These are phyloP conservation scores for Plasmodium ovale DNA, from an alignment of 169 alveolate species.

Conservation along the genomic window DNA sequence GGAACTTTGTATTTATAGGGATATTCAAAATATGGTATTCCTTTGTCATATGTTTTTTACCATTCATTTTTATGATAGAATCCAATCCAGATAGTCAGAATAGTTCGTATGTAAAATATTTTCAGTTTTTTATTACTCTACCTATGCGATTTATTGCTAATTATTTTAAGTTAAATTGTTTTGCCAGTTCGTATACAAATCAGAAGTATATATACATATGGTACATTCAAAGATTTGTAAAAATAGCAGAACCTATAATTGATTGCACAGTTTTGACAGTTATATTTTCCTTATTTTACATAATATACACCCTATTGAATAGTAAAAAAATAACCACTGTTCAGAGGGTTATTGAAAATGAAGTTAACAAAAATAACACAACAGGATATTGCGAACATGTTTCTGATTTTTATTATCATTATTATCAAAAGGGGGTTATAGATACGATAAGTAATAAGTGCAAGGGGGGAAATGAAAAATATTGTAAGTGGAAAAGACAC, in stretches of 20 bases:
- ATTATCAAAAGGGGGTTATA: slow-evolving; percentile 37
- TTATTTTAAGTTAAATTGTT: slow-evolving; percentile 64
- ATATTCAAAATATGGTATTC: slow-evolving; percentile 74
- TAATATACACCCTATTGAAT: slow-evolving; percentile 39
- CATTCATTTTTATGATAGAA: slow-evolving; percentile 31
- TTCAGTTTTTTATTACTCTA: slow-evolving; percentile 35
- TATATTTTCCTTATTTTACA: slow-evolving; percentile 5
- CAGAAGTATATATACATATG: slow-evolving; percentile 50
- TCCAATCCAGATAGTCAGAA: slow-evolving; percentile 3
- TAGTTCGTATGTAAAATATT: slow-evolving; percentile 36
- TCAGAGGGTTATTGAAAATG: slow-evolving; percentile 36
- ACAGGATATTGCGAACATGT: slow-evolving; percentile 24
- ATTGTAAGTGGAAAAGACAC: neutral
- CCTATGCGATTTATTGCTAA: slow-evolving; percentile 48
- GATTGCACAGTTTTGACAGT: slow-evolving; percentile 35
- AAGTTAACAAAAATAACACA: slow-evolving; percentile 10
- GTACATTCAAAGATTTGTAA: slow-evolving; percentile 72
- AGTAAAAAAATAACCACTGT: slow-evolving; percentile 10
- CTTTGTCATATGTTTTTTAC: slow-evolving; percentile 65
- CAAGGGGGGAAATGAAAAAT: neutral
- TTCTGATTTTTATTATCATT: slow-evolving; percentile 54
- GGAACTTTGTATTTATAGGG: slow-evolving; percentile 59
- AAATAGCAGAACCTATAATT: slow-evolving; percentile 73
- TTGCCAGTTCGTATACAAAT: slow-evolving; percentile 14
- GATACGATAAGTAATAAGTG: slow-evolving; percentile 42